Base-by-base conservation (phyloP, 1,139 yeast genomes). In the Pichia kudriavzevii region DNA sequence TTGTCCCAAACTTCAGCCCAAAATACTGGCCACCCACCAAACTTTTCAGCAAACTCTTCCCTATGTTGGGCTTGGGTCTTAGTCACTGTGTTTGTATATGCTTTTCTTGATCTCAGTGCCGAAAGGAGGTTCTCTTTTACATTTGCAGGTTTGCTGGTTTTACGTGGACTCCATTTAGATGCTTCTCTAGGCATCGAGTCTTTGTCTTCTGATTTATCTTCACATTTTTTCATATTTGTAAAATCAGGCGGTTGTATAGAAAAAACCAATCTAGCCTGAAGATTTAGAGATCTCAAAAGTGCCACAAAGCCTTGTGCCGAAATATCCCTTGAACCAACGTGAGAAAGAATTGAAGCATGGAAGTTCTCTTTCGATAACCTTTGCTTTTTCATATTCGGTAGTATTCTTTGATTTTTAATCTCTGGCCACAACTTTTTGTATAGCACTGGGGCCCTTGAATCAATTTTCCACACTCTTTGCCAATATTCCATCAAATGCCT, bases 1-100 rank as follows among this genome's bases (percentile, higher is more conserved):
- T 69, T 69, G 54, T 91, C 91, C 94, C 95, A 91, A 0, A 83
- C 95, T 55, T 91, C 99, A 12, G 76, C 78, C 98, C 98, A 91
- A 52, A 81, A 85, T 0, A 85, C 66, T 0, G 97, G 97, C 50
- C 63, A 79, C 4, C 56, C 26, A 4, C 45, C 41, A 24, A 24
- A 32, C 14, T 35, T 36, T 3, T 40, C 40, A 5, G 30, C 10
- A 15, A 30, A 32, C 6, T 35, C 40, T 12, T 21, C 34, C 2
- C 40, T 47, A 13, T 42, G 28, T 14, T 42, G 42, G n/a, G 38
- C 37, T 14, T 34, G 41, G 1, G 34, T 31, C 23, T 40, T 43
- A 4, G 27, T 17, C 4, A 34, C 15, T 12, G 10, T 26, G 25
- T 46, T 49, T 5, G 51, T 40, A 27, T 51, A 47, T 2, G 46